Conservation (phyloP, 2,329 filamentous ascomycete genomes). For the Phyllosticta citrichinensis region DNA sequence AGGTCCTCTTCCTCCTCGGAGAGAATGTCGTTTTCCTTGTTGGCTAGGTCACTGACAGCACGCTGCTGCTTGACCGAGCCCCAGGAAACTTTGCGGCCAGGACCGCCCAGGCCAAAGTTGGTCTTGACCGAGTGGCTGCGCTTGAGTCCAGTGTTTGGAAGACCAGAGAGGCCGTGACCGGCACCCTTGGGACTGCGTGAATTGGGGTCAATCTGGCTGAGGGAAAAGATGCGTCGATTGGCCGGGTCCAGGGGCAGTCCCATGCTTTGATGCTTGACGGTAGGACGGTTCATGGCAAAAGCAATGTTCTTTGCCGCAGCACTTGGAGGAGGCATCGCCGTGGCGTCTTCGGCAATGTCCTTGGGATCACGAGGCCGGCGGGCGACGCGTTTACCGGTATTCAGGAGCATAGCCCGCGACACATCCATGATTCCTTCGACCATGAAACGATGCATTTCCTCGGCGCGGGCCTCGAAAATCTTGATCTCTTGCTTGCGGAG, state of each 20-base stretch:
- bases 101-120: conserved; percentile 18
- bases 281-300: conserved; percentile 42
- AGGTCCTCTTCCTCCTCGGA: conserved; percentile 32
- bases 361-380: background rate
- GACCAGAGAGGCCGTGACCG: conserved; percentile 18
- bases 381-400: conserved; percentile 25
- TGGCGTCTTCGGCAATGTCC: background rate
- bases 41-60: conserved; percentile 15
- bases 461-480: conserved; percentile 81
- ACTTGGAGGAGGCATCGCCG: conserved; percentile 22
- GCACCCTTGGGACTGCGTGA: conserved; percentile 36
- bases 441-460: conserved; percentile 82
- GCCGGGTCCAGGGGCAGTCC: conserved; percentile 20
- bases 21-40: conserved; percentile 40
- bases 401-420: conserved; percentile 78
- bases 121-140: conserved; percentile 33
- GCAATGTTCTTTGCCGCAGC: conserved; percentile 26
- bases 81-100: conserved; percentile 23
- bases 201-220: conserved; percentile 82
- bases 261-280: conserved; percentile 30
- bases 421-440: conserved; percentile 94
- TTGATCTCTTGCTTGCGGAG: conserved; percentile 86
- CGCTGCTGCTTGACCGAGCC: conserved; percentile 21
- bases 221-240: conserved; percentile 70
- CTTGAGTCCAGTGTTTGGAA: conserved; percentile 42